phyloP scores from a whole-genome alignment of 495 filamentous ascomycete genomes.

The Trichoderma erinaceum region DNA sequence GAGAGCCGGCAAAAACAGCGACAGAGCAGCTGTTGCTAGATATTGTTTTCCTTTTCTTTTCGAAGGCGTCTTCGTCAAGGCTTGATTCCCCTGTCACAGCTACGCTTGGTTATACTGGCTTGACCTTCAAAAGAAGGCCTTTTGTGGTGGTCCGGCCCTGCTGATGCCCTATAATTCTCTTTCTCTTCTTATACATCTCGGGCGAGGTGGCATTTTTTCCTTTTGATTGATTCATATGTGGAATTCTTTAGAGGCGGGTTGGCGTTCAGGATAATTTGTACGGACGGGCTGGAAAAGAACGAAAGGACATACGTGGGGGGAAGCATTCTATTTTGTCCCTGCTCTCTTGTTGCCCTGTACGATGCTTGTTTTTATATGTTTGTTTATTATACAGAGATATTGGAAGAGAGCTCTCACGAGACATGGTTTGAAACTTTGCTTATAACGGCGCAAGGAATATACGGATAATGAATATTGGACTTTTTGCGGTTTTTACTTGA shows the following conservation, averaged over 20 bases:
- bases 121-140: too few relatives aligned
- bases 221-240: background rate
- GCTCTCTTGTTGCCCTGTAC: background rate
- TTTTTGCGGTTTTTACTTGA: background rate
- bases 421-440: slow-evolving; percentile 6
- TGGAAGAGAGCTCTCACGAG: slow-evolving; percentile 13
- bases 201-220: background rate
- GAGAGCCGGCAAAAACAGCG: slow-evolving; percentile 25
- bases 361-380: background rate
- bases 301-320: background rate
- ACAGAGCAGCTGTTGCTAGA: slow-evolving; percentile 44
- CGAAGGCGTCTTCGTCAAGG: background rate
- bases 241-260: background rate
- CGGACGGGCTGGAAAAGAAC: background rate
- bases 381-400: slow-evolving; percentile 2
- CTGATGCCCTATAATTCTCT: background rate
- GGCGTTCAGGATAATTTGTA: slow-evolving; percentile 6
- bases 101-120: too few relatives aligned
- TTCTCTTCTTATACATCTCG: background rate
- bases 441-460: background rate
- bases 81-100: too few relatives aligned
- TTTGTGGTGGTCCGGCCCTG: too few relatives aligned
- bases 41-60: background rate
- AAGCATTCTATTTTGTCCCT: background rate
- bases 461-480: background rate